Percentiles rank a stretch among this genome's conserved stretches.
Conservation (phyloP, 306 rosid genomes). For the Cucumis cinereus region DNA sequence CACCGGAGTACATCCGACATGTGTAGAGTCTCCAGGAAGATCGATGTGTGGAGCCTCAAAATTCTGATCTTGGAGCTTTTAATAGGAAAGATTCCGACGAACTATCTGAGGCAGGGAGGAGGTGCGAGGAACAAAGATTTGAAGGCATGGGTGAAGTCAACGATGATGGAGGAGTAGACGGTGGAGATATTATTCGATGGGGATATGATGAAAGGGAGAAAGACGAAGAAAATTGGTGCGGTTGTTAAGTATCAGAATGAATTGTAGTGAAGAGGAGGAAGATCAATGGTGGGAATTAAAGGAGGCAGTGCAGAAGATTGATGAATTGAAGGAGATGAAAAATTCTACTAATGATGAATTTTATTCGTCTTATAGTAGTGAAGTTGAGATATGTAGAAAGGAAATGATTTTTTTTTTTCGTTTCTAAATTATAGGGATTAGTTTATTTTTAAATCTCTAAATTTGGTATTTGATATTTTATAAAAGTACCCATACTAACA, state of each 20-base stretch:
- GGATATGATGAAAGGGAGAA: constrained; percentile 19
- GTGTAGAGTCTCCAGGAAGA: constrained; percentile 33
- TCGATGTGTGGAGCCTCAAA: constrained; percentile 67
- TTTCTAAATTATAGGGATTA: no score
- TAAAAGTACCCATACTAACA: no score
- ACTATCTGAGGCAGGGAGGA: constrained; percentile 38
- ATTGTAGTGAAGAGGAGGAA: constrained; percentile 42
- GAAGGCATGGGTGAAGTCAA: constrained; percentile 46
- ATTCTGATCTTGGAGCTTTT: constrained; percentile 60
- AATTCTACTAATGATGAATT: background rate
- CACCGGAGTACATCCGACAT: constrained; percentile 43
- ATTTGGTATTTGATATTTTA: no score
- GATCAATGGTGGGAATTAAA: constrained; percentile 25
- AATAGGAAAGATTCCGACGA: constrained; percentile 66
- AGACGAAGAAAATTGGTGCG: constrained; percentile 27
- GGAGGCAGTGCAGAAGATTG: constrained; percentile 51
- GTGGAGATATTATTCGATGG: constrained; percentile 58
- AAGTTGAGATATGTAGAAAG: background rate
- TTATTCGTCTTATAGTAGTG: background rate
- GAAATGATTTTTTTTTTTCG: background rate
- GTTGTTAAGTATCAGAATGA: constrained; percentile 44
- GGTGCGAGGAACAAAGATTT: constrained; percentile 62
- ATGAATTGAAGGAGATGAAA: constrained; percentile 11
- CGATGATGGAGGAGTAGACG: constrained; percentile 44
- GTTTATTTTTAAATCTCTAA: no score